Conservation (phyloP, 1,139 yeast genomes). For the Candida pseudoviswanathii region DNA sequence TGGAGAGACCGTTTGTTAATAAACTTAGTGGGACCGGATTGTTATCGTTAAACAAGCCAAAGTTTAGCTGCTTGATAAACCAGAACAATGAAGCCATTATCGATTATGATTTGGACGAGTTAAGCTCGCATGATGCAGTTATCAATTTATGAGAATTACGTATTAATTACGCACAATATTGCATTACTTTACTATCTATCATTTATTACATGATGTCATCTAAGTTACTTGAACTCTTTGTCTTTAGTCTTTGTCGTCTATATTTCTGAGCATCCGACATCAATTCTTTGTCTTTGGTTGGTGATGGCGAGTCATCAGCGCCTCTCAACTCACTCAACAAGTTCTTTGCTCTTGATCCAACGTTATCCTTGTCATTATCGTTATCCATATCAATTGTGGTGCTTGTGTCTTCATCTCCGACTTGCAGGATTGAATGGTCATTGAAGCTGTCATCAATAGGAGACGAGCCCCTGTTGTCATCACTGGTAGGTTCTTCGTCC, state of each 20-base stretch:
- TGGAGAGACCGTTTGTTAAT: constrained; percentile 30
- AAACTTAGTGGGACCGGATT: constrained; percentile 47
- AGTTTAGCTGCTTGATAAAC: constrained; percentile 34
- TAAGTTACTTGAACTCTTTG: constrained; percentile 10
- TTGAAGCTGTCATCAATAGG: constrained; percentile 13
- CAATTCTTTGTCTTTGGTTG: constrained; percentile 15
- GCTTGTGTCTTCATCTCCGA: constrained; percentile 1
- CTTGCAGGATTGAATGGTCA: background rate
- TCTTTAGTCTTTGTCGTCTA: constrained; percentile 34
- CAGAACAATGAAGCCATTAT: constrained; percentile 23
- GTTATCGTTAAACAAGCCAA: constrained; percentile 38
- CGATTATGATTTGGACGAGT: constrained; percentile 42
- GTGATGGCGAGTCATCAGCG: constrained; percentile 20
- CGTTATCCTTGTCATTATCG: constrained; percentile 33
- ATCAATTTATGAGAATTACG: constrained; percentile 18
- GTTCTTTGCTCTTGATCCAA: constrained; percentile 62
- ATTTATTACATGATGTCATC: constrained; percentile 6
- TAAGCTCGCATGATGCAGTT: constrained; percentile 20
- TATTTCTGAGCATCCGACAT: constrained; percentile 39
- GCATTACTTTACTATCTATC: background rate
- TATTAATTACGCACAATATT: background rate
- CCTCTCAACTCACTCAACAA: constrained; percentile 60
- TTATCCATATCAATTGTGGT: constrained; percentile 7
- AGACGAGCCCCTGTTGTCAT: constrained; percentile 16
- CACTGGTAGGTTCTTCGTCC: constrained; percentile 9